Evolutionary conservation across 108 stramenopile species (phyloP), one percentile per base, ranked within the genome.

Genomic region (Skeletonema menzelii): DNA sequence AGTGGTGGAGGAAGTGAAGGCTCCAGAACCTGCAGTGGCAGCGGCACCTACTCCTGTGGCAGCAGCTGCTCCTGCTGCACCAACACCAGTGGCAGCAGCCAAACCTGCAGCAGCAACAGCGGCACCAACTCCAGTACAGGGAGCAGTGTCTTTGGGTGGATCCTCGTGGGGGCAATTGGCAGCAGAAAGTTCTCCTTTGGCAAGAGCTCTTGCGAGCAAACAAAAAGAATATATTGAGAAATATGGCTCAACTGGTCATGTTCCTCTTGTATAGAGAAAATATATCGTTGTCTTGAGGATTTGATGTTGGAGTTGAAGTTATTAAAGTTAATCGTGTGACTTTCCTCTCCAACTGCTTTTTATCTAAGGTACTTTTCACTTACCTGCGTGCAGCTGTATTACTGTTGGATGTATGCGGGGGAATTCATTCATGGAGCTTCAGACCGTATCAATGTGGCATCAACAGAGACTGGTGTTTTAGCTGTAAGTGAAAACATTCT

Each of bases 241-340:
- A 66, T 94, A 89, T 69, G 93, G 93, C 35, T 86, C 86, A 0
- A 91, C 93, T 14, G 93, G 93, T 38, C 93, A 94, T 63, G 58
- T 84, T 55, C 89, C 93, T 19, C 53, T 79, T 35, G 70, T 80
- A 59, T 80, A 60, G 40, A n/a, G 40, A n/a, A 42, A 2, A n/a
- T 0, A 40, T 40, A 12, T 37, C 35, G 40, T 42, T 42, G 4
- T 42, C 3, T n/a, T 42, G 15, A 15, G 15, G 40, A 15, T 15
- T 42, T 42, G 40, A 42, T n/a, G 40, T 42, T 42, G 40, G 15
- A 42, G 40, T 15, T 42, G 15, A 42, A 42, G 11, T 42, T 42
- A 4, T 12, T 15, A 5, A 4, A 15, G 38, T 42, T 42, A n/a
- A 42, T 4, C 40, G n/a, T n/a, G 40, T 42, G 40, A 42, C n/a